Base-by-base conservation (phyloP, 1,284 basidiomycete species). In the Ceratobasidium sp. region DNA sequence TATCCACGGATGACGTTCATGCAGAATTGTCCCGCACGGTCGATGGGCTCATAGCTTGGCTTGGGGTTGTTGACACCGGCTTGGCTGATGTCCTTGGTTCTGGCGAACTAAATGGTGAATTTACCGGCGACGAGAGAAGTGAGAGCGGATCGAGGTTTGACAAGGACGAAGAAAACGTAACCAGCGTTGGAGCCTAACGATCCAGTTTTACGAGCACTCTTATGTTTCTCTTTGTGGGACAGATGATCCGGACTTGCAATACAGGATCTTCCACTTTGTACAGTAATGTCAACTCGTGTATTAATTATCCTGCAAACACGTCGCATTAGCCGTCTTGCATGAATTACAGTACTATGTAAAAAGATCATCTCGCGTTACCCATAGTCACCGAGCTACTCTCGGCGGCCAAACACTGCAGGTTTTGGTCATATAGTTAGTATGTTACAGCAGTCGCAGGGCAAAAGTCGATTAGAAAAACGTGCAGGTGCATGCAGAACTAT, bases 31-130 rank as follows among this genome's bases (percentile, higher is more conserved):
- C 89, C 43, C 82, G 84, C 58, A 92, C 91, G 0, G 88, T 97
- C 8, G 90, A 92, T 72, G 90, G 93, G 76, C 85, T 98, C 52
- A 85, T 88, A 1, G 84, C 87, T 75, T 97, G 94, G 94, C 81
- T 98, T 69, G 86, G 88, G 3, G 85, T 90, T 0, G 86, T 97
- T 0, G 92, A 94, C 79, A 80, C 80, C 9, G 93, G 92, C 0
- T 81, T 96, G 41, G 85, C 84, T 62, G 86, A 83, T 58, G 82
- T 96, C 75, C 81, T 95, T 50, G 69, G 65, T 23, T 26, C 48
- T 12, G 60, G 72, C 12, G 75, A 72, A 36, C 46, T 48, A 10
- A 65, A 73, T 52, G 75, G 46, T 28, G 34, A 41, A 43, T 28
- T 8, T 23, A 18, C 18, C 18, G 41, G 65, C n/a, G 60, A 67